Evolutionary conservation across 805 yeast genomes (phyloP).

Genomic region (Candida jianshihensis): DNA sequence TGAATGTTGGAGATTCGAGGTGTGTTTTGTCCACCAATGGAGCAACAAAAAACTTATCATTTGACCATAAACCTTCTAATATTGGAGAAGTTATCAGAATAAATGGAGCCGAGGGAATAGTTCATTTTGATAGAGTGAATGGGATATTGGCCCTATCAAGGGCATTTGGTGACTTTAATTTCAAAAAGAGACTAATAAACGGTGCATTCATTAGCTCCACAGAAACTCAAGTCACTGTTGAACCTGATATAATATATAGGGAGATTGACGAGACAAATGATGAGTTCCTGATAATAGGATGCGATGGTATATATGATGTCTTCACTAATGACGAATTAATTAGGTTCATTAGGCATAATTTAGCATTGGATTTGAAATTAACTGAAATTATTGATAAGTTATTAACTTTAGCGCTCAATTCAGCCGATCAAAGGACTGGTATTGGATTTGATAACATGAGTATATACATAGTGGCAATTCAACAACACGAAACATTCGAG

Average conservation of each 20-base stretch:
- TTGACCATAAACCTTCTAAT: constrained; percentile 89
- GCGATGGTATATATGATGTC: constrained; percentile 83
- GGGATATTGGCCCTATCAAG: constrained; percentile 90
- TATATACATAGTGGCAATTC: constrained; percentile 57
- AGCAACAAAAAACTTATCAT: constrained; percentile 50
- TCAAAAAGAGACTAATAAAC: constrained; percentile 29
- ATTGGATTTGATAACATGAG: constrained; percentile 84
- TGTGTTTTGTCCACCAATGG: constrained; percentile 48
- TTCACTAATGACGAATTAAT: constrained; percentile 51
- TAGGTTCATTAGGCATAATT: constrained; percentile 46
- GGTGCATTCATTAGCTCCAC: background rate
- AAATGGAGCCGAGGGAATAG: constrained; percentile 90
- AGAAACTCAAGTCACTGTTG: constrained; percentile 73
- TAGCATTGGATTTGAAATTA: constrained; percentile 49
- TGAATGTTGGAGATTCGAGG: constrained; percentile 75
- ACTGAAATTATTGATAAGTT: constrained; percentile 53
- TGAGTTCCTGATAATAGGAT: constrained; percentile 67
- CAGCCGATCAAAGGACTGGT: constrained; percentile 71
- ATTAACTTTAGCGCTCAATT: constrained; percentile 57
- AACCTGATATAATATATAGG: constrained; percentile 67
- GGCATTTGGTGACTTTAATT: constrained; percentile 76
- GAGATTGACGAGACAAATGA: constrained; percentile 37
- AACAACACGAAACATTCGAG: constrained; percentile 36
- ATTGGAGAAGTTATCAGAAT: constrained; percentile 91
- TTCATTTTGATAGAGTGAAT: constrained; percentile 88